Percentiles rank a stretch among this genome's conserved stretches.
phyloP scores from a whole-genome alignment of 495 filamentous ascomycete species.

The Mytilinidion resinicola region DNA sequence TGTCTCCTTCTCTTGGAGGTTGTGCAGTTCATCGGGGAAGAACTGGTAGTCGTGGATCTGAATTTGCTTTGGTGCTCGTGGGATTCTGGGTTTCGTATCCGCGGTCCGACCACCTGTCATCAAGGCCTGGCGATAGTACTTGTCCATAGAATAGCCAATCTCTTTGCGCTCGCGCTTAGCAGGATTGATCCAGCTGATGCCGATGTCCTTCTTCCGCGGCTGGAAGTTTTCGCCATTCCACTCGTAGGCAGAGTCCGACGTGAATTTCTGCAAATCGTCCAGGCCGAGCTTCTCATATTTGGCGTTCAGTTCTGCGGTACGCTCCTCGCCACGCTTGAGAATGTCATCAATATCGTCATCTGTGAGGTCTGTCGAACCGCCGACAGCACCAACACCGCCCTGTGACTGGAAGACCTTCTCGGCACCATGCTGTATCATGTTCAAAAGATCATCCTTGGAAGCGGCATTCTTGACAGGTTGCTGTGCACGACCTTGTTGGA shows the following conservation, averaged over 20 bases:
- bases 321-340: conserved; percentile 75
- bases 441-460: conserved; percentile 91
- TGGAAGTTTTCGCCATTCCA: conserved; percentile 98
- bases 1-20: conserved; percentile 93
- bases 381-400: conserved; percentile 51
- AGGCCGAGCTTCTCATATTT: conserved; percentile 97
- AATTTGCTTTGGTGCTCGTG: conserved; percentile 88
- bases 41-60: conserved; percentile 95
- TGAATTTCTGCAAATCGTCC: conserved; percentile 97
- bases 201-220: conserved; percentile 84
- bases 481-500: conserved; percentile 96
- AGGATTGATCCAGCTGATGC: conserved; percentile 96
- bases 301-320: conserved; percentile 82
- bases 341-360: conserved; percentile 90
- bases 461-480: conserved; percentile 79
- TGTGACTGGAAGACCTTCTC: conserved; percentile 77
- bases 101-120: conserved; percentile 77
- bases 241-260: conserved; percentile 91
- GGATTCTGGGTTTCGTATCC: conserved; percentile 90
- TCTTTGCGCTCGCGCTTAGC: conserved; percentile 98
- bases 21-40: conserved; percentile 72
- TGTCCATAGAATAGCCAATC: conserved; percentile 95
- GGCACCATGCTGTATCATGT: conserved; percentile 99
- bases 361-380: conserved; percentile 54
- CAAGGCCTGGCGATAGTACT: conserved; percentile 92